A percentile compares a stretch with the other conserved stretches of the same genome.
Conservation (phyloP, 164 flowering plant genomes). For the Chimonanthus salicifolius region DNA sequence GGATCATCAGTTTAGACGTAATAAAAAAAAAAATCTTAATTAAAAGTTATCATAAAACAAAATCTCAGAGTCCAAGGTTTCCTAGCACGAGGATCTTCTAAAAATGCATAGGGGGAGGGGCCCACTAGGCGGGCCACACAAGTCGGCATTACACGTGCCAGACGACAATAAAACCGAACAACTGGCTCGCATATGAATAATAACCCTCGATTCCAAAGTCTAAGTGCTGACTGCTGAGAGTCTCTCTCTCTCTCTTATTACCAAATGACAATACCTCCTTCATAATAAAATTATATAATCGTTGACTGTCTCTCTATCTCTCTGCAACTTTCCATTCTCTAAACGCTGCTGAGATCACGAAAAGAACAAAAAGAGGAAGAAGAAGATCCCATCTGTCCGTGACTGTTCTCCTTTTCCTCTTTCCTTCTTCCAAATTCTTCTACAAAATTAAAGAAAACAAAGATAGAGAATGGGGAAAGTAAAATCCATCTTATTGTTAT, state of each 20-base stretch:
- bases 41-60: too few species aligned
- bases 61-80: too few species aligned
- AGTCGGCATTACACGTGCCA: too few species aligned
- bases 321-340: too few species aligned
- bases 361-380: neutral
- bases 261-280: neutral
- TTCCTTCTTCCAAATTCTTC: neutral
- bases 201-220: neutral
- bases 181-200: neutral
- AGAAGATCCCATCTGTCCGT: neutral
- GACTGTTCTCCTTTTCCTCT: neutral
- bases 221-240: neutral
- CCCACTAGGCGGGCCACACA: too few species aligned
- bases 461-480: too few species aligned
- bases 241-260: neutral
- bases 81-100: too few species aligned
- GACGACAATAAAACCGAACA: neutral
- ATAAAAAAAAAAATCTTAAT: too few species aligned
- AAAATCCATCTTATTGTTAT: neutral
- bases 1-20: rapidly evolving
- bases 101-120: too few species aligned
- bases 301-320: neutral
- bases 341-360: neutral
- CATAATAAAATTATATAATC: neutral
- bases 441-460: neutral